Evolutionary conservation across 2,329 filamentous ascomycete species (phyloP).

Genomic region (Alternaria sp.): DNA sequence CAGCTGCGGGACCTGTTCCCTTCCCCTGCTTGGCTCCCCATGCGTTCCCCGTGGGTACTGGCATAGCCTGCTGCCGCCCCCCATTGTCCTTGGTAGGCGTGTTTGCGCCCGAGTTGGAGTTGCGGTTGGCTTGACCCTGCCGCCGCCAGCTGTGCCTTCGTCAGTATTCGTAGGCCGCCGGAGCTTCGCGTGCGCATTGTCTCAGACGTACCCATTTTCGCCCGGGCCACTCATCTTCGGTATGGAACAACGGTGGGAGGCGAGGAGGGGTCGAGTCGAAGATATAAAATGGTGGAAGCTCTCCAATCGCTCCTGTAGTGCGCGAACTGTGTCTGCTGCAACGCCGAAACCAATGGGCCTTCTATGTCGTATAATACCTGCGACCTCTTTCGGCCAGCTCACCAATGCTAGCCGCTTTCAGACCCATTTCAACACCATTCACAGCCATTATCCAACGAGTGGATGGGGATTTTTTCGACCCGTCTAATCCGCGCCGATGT

Average conservation of each 20-base stretch:
- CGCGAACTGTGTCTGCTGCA: slow-evolving; percentile 36
- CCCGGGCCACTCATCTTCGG: slow-evolving; percentile 51
- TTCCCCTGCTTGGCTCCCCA: slow-evolving; percentile 48
- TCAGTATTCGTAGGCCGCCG: slow-evolving; percentile 23
- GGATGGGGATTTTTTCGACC: slow-evolving; percentile 25
- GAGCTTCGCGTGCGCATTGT: not conserved
- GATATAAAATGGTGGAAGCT: slow-evolving; percentile 43
- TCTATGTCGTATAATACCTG: slow-evolving; percentile 19
- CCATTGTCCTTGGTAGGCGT: slow-evolving; percentile 46
- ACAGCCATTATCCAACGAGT: slow-evolving; percentile 24
- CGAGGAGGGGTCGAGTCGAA: slow-evolving; percentile 39
- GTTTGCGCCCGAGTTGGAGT: slow-evolving; percentile 43
- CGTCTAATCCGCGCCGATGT: slow-evolving; percentile 25
- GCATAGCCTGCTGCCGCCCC: slow-evolving; percentile 44
- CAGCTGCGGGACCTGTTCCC: slow-evolving; percentile 29
- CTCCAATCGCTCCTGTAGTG: slow-evolving; percentile 32
- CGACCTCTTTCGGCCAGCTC: slow-evolving; percentile 29
- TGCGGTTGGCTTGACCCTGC: slow-evolving; percentile 45
- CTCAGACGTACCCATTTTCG: slow-evolving; percentile 47
- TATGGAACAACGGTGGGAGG: slow-evolving; percentile 37
- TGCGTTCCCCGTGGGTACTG: slow-evolving; percentile 45
- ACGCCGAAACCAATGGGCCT: slow-evolving; percentile 30
- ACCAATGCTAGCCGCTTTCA: slow-evolving; percentile 30
- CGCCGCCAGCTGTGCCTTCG: slow-evolving; percentile 46
- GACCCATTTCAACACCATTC: slow-evolving; percentile 17